phyloP scores from a whole-genome alignment of 495 filamentous ascomycete genomes.

The Cercophora sp. region DNA sequence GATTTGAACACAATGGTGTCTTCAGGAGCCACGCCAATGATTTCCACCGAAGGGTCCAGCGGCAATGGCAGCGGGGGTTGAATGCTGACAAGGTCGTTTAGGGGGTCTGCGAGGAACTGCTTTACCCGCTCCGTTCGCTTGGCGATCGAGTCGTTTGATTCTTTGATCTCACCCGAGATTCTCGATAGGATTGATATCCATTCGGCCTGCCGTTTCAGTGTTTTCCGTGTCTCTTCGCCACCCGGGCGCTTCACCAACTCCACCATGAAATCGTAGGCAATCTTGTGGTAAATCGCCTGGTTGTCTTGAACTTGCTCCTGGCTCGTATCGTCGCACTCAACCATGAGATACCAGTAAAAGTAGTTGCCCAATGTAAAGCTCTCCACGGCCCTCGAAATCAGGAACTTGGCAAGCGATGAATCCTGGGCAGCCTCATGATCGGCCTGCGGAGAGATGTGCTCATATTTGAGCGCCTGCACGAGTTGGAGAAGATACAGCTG shows the following conservation, averaged over 20 bases:
- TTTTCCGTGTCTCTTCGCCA: conserved; percentile 68
- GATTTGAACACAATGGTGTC: conserved; percentile 94
- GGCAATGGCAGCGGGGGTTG: conserved; percentile 87
- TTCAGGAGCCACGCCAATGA: conserved; percentile 76
- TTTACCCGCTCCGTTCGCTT: conserved; percentile 80
- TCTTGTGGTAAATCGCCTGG: conserved; percentile 79
- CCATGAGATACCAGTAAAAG: conserved; percentile 97
- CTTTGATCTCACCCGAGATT: conserved; percentile 85
- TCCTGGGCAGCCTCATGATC: conserved; percentile 65
- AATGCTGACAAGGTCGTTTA: conserved; percentile 77
- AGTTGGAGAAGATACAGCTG: conserved; percentile 90
- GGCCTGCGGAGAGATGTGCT: conserved; percentile 60
- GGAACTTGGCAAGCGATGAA: conserved; percentile 84
- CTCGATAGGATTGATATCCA: conserved; percentile 81
- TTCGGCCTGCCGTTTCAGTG: conserved; percentile 82
- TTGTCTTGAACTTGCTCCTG: conserved; percentile 65
- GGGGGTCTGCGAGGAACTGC: conserved; percentile 77
- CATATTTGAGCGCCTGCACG: conserved; percentile 95
- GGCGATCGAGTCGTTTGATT: conserved; percentile 68
- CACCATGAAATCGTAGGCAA: conserved; percentile 93
- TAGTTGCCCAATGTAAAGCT: conserved; percentile 91
- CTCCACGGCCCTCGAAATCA: conserved; percentile 77
- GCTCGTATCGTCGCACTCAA: conserved; percentile 81
- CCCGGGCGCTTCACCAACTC: conserved; percentile 62
- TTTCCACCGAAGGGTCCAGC: conserved; percentile 74